These are phyloP conservation scores for Backusella mclennaniae DNA, from an alignment of 192 early-diverging fungal genomes.

Conservation along the genomic window DNA sequence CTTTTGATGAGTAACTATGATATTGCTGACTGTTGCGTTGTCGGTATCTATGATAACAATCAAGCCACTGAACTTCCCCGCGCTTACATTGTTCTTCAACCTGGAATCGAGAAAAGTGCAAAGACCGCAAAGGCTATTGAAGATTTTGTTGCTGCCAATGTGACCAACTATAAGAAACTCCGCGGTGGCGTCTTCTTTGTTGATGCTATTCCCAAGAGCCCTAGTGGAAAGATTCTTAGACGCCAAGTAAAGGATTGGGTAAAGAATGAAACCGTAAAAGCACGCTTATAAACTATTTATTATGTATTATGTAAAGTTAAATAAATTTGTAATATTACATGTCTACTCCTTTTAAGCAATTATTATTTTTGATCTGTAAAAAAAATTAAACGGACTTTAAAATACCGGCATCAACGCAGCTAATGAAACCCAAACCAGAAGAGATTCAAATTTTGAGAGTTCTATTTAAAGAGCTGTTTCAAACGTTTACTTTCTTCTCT, in stretches of 20 bases:
- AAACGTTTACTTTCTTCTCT: background rate
- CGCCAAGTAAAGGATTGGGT: constrained; percentile 53
- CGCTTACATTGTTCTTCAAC: constrained; percentile 73
- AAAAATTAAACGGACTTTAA: background rate
- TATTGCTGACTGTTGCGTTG: constrained; percentile 70
- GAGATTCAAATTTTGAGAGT: background rate
- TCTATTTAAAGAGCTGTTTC: constrained; percentile 1
- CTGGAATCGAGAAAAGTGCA: constrained; percentile 36
- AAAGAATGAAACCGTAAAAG: constrained; percentile 14
- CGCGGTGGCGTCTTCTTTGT: constrained; percentile 79
- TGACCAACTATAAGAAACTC: constrained; percentile 76
- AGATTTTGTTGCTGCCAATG: constrained; percentile 53
- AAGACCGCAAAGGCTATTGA: constrained; percentile 42
- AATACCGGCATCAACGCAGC: background rate
- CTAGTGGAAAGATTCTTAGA: constrained; percentile 85
- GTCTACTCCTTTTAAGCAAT: background rate
- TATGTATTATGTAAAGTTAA: constrained; percentile 9
- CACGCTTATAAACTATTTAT: background rate
- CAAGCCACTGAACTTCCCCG: constrained; percentile 78
- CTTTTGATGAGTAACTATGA: constrained; percentile 39
- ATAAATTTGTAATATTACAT: background rate
- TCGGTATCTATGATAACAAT: constrained; percentile 59
- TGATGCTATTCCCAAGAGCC: constrained; percentile 73
- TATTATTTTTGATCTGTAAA: background rate
- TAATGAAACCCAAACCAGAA: background rate